Base-by-base conservation (phyloP, 2,329 filamentous ascomycete genomes). In the Zarea fungicola region DNA sequence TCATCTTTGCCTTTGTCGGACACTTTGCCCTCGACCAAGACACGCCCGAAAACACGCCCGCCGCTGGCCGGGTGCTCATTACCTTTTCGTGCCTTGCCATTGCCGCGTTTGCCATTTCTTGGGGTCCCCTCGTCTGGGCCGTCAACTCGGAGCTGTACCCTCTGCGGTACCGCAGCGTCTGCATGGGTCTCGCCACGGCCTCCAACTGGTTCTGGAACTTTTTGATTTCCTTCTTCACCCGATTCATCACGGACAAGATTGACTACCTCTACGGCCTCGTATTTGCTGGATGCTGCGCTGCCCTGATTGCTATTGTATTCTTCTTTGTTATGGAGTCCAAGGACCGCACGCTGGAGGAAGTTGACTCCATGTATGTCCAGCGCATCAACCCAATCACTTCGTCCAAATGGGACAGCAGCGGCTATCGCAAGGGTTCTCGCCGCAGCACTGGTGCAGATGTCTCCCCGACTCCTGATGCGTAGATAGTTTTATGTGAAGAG, bases 301-400 rank as follows among this genome's bases (percentile, higher is more conserved):
- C 75, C 9, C 80, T 82, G 18, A 74, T 82, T 5, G 58, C 79
- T 16, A 74, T 88, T 42, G 84, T 89, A 51, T 89, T 83, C 73
- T 85, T 89, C 73, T 87, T 87, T 66, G 75, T 89, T 54, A 83
- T 84, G 59, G 85, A 89, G 68, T 83, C 78, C 53, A 83, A 85
- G 65, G 84, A 84, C 58, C 77, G 84, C 26, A 81, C 78, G 2
- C 75, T 90, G 16, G 86, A 89, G 68, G 85, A 89, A 65, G 83
- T 89, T 49, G 86, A 89, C 65, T 83, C 78, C 50, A 89, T 89
- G 85, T 91, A 91, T 62, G 71, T 76, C 16, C 58, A 69, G 32
- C 63, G 62, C 35, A 72, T 78, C 56, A 75, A 74, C 58, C 74
- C 76, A 19, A 73, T 74, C 58, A 70, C 65, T 45, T 75, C 73